phyloP scores from a whole-genome alignment of 1,139 yeast genomes.

The Hemisphaericaspora xylanilytica region DNA sequence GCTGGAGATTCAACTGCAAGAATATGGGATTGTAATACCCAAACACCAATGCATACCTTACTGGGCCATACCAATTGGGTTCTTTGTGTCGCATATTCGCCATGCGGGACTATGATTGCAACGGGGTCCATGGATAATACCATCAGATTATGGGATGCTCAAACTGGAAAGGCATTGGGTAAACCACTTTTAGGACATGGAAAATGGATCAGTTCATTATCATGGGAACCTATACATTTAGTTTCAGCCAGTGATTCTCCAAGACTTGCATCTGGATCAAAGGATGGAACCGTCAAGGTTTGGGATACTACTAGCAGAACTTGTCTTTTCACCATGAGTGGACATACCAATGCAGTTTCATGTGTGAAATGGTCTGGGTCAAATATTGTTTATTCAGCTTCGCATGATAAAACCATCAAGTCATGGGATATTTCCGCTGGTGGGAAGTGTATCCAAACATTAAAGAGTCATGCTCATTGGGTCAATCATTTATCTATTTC shows the following conservation, averaged over 20 bases:
- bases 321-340: slow-evolving; percentile 72
- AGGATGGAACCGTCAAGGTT: slow-evolving; percentile 84
- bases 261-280: slow-evolving; percentile 81
- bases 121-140: slow-evolving; percentile 97
- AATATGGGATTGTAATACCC: slow-evolving; percentile 96
- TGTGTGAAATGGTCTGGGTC: slow-evolving; percentile 97
- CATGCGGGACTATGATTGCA: slow-evolving; percentile 87
- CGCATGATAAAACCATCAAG: slow-evolving; percentile 92
- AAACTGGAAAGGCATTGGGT: slow-evolving; percentile 73
- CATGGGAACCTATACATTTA: slow-evolving; percentile 94
- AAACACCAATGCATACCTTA: slow-evolving; percentile 80
- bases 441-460: slow-evolving; percentile 76
- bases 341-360: slow-evolving; percentile 86
- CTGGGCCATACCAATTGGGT: slow-evolving; percentile 94
- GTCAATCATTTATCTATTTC: slow-evolving; percentile 90
- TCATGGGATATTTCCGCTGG: slow-evolving; percentile 81
- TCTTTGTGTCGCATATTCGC: slow-evolving; percentile 88
- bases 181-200: slow-evolving; percentile 74
- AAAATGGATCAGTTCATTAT: slow-evolving; percentile 84
- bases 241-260: slow-evolving; percentile 65
- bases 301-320: slow-evolving; percentile 85
- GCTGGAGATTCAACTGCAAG: slow-evolving; percentile 98
- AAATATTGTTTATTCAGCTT: slow-evolving; percentile 80
- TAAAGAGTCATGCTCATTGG: slow-evolving; percentile 96
- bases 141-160: slow-evolving; percentile 81